Conservation (phyloP, 306 rosid genomes). For the Dryas alaskensis region DNA sequence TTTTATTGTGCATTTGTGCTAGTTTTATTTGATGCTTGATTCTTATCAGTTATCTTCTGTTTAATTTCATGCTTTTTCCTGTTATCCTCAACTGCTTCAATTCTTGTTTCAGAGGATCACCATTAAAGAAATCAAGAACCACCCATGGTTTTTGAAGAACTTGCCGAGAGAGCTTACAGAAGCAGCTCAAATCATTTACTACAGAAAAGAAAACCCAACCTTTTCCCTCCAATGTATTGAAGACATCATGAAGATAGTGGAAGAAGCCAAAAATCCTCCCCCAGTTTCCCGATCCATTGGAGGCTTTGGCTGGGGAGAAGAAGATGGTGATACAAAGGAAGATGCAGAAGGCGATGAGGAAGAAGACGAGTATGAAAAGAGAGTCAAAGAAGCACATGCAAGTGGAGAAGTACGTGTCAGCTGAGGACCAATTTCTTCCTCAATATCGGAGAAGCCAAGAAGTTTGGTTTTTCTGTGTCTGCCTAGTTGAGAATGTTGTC, state of each 20-base stretch:
- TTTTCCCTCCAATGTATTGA: conserved; percentile 65
- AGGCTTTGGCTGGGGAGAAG: conserved; percentile 78
- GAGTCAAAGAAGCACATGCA: conserved; percentile 71
- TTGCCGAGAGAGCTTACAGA: conserved; percentile 84
- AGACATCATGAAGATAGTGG: conserved; percentile 75
- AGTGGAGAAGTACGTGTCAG: conserved; percentile 59
- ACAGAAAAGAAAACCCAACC: conserved; percentile 71
- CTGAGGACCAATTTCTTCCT: conserved; percentile 21
- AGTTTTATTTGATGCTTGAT: not conserved
- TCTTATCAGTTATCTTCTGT: not conserved
- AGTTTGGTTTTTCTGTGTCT: conserved; percentile 38
- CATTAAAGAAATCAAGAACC: conserved; percentile 75
- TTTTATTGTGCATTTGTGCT: not conserved
- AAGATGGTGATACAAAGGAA: conserved; percentile 46
- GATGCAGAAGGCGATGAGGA: conserved; percentile 37
- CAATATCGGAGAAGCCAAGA: conserved; percentile 33
- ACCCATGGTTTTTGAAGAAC: conserved; percentile 82
- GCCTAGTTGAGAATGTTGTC: conserved; percentile 29
- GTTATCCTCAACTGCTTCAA: conserved; percentile 25
- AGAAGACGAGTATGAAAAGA: conserved; percentile 71
- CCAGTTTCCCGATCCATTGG: conserved; percentile 51
- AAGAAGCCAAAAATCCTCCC: conserved; percentile 63
- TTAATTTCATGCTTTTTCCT: not conserved
- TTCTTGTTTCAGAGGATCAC: conserved; percentile 59
- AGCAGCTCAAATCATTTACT: conserved; percentile 64